A percentile compares a stretch with the other conserved stretches of the same genome.
These are phyloP conservation scores for Porcisia hertigi DNA, from an alignment of 208 protist species.

Conservation along the genomic window DNA sequence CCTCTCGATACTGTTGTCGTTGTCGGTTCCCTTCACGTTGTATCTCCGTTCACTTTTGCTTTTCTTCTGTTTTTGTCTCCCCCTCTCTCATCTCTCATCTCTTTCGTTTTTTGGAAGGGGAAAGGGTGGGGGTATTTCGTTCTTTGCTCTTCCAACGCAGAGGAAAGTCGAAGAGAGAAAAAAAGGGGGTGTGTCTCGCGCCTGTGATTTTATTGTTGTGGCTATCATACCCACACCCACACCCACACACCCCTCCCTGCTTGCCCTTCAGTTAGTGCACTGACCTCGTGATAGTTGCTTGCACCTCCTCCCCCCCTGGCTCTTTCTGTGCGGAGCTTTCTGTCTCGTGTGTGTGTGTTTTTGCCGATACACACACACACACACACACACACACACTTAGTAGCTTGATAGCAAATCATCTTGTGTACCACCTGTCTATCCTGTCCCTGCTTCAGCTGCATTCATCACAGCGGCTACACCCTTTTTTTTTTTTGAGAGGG, in stretches of 20 bases:
- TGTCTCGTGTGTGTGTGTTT: too few relatives aligned
- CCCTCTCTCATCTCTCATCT: background rate
- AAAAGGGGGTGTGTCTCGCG: background rate
- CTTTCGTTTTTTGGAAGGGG: background rate
- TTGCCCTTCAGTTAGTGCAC: background rate
- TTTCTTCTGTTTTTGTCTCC: constrained; percentile 1
- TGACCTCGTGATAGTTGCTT: background rate
- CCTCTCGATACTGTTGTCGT: background rate
- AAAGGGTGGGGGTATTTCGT: background rate
- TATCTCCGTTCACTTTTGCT: too few relatives aligned
- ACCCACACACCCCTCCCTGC: background rate
- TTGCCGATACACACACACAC: too few relatives aligned
- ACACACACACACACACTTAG: background rate
- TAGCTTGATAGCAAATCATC: background rate
- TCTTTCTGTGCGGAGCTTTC: background rate
- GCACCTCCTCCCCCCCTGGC: background rate
- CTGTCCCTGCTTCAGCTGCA: too few relatives aligned
- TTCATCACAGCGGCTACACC: too few relatives aligned
- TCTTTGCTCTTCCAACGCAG: background rate
- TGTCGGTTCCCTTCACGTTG: background rate
- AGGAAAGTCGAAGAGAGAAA: constrained; percentile 3
- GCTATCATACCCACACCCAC: too few relatives aligned
- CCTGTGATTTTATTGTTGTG: too few relatives aligned
- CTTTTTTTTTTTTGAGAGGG: constrained; percentile 1
- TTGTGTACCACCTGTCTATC: too few relatives aligned